Evolutionary conservation across 768 basidiomycete species (phyloP).

Genomic region (Trametes cubensis): DNA sequence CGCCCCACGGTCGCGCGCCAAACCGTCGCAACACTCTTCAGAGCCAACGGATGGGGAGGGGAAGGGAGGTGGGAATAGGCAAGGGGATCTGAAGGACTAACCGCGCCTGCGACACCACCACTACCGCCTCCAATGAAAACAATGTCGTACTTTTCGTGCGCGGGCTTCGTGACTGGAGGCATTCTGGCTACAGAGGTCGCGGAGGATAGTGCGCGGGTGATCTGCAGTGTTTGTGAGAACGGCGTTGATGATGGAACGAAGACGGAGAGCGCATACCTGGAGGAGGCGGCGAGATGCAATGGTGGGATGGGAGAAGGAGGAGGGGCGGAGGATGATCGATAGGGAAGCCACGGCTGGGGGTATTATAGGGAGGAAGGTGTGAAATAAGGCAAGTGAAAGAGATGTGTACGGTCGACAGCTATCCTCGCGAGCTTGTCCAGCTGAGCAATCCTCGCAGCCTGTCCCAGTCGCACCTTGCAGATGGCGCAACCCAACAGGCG

Average conservation of each 20-base stretch:
- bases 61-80: neutral
- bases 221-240: neutral
- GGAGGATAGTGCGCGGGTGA: conserved; percentile 20
- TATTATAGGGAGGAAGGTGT: conserved; percentile 14
- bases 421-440: neutral
- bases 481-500: conserved; percentile 14
- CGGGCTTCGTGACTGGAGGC: conserved; percentile 73
- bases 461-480: neutral
- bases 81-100: conserved; percentile 40
- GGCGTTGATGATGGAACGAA: neutral
- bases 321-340: conserved; percentile 19
- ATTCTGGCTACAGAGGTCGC: conserved; percentile 46
- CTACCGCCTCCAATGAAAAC: conserved; percentile 93
- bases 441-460: neutral
- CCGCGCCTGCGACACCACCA: conserved; percentile 87
- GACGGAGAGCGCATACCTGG: conserved; percentile 9
- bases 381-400: neutral
- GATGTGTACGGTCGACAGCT: neutral
- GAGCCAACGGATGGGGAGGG: neutral
- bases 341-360: conserved; percentile 20
- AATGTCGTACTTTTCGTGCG: conserved; percentile 73
- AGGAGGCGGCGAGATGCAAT: conserved; percentile 22
- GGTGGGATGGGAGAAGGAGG: conserved; percentile 12
- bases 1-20: neutral
- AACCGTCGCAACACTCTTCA: neutral